Conservation (phyloP, 495 filamentous ascomycete genomes). For the Aspergillus biplanus region DNA sequence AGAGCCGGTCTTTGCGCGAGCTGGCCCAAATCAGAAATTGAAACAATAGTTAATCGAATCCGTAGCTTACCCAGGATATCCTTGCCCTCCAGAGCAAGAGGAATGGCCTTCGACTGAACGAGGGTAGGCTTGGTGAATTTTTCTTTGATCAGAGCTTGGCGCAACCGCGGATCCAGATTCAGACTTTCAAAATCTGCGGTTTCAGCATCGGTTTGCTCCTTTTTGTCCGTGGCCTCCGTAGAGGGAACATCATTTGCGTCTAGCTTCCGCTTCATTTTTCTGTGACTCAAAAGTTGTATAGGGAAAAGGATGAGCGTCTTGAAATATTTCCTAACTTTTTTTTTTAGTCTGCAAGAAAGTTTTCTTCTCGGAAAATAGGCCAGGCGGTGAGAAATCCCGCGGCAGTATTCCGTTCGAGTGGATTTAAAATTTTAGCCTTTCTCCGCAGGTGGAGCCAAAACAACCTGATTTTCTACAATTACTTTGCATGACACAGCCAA, state of each 20-base stretch:
- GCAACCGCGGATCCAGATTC: slow-evolving; percentile 79
- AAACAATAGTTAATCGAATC: not conserved
- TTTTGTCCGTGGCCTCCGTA: slow-evolving; percentile 31
- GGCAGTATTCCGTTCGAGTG: slow-evolving; percentile 28
- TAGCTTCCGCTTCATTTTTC: slow-evolving; percentile 66
- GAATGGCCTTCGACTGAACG: slow-evolving; percentile 86
- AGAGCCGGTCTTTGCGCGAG: slow-evolving; percentile 88
- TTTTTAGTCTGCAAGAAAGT: slow-evolving; percentile 22
- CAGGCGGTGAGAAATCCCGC: slow-evolving; percentile 44
- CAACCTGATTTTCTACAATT: not conserved
- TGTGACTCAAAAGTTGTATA: not conserved
- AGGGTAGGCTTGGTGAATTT: slow-evolving; percentile 82
- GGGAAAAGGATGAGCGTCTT: not conserved
- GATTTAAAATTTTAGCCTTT: too few species aligned
- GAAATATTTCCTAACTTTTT: not conserved
- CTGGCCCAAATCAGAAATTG: slow-evolving; percentile 41
- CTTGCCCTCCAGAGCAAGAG: slow-evolving; percentile 84
- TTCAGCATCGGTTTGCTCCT: slow-evolving; percentile 25
- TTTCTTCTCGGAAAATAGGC: slow-evolving; percentile 44
- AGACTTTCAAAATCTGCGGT: slow-evolving; percentile 53
- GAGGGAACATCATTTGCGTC: slow-evolving; percentile 62
- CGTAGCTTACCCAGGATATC: slow-evolving; percentile 72
- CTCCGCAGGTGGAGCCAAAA: too few species aligned
- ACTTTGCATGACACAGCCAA: not conserved
- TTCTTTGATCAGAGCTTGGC: slow-evolving; percentile 83